Evolutionary conservation across 2,329 filamentous ascomycete genomes (phyloP).

Genomic region (Cercospora berteroae): DNA sequence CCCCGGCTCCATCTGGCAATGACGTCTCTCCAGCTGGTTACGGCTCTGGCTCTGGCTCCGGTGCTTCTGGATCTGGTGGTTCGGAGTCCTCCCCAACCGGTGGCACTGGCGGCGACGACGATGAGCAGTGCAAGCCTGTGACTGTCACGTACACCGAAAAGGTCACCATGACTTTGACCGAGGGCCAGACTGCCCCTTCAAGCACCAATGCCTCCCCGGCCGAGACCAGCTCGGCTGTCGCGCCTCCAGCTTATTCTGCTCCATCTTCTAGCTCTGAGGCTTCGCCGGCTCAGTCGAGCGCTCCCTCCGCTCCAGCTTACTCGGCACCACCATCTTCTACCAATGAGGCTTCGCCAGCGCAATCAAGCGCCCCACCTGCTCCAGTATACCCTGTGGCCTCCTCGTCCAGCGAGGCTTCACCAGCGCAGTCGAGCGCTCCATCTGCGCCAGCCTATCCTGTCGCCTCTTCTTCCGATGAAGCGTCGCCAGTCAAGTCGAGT

Average conservation of each 20-base stretch:
- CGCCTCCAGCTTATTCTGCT: conserved; percentile 20
- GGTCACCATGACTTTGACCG: conserved; percentile 34
- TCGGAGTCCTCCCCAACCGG: background rate
- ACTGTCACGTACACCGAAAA: conserved; percentile 45
- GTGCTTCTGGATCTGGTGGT: background rate
- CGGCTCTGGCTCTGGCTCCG: conserved; percentile 5
- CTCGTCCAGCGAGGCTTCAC: background rate
- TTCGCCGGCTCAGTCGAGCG: conserved; percentile 14
- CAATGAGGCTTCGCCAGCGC: conserved; percentile 4
- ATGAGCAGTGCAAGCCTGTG: conserved; percentile 36
- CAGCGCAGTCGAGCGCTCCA: conserved; percentile 11
- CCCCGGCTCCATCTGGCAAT: conserved; percentile 1
- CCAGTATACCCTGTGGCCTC: background rate
- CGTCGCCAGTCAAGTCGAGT: conserved; percentile 6
- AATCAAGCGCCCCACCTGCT: background rate
- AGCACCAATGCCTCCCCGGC: conserved; percentile 25
- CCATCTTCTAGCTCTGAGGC: conserved; percentile 13
- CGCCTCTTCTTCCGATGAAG: background rate
- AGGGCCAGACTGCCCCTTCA: conserved; percentile 10
- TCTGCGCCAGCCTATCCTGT: background rate
- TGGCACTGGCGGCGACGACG: background rate
- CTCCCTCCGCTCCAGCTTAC: conserved; percentile 8
- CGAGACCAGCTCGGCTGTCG: conserved; percentile 15
- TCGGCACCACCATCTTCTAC: conserved; percentile 9
- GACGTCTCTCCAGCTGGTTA: conserved; percentile 14